phyloP scores from a whole-genome alignment of 305 asterid genomes.

The Ajuga reptans region DNA sequence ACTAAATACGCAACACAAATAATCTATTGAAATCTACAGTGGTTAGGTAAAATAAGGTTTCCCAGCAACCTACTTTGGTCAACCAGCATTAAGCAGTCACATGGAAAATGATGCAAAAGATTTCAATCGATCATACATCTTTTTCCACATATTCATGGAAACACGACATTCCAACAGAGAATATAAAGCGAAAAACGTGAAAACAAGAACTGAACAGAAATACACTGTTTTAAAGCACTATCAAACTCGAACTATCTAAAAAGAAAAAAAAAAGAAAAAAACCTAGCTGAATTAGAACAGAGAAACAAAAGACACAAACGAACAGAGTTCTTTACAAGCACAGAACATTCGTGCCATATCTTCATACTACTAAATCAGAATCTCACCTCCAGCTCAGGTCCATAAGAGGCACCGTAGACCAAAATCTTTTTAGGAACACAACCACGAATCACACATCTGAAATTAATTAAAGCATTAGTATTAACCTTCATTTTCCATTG shows the following conservation, averaged over 20 bases:
- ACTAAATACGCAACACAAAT: neutral
- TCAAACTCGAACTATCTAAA: neutral
- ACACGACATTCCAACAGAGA: neutral
- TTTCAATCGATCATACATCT: neutral
- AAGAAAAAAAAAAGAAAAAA: neutral
- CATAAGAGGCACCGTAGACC: constrained; percentile 93
- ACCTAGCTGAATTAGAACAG: neutral
- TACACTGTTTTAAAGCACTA: neutral
- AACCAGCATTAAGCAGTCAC: neutral
- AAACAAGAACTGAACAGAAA: neutral
- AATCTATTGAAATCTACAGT: neutral
- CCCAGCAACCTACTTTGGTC: neutral
- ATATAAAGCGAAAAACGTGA: neutral
- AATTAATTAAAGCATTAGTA: constrained; percentile 10
- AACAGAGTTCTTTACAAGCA: neutral
- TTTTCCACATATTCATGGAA: neutral
- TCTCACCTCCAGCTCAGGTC: constrained; percentile 93
- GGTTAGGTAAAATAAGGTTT: neutral
- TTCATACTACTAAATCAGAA: neutral
- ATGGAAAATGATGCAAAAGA: constrained; percentile 1
- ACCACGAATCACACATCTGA: constrained; percentile 96
- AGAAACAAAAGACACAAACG: neutral
- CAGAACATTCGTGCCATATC: neutral
- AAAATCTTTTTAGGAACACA: constrained; percentile 98
- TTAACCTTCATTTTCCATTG: constrained; percentile 16